phyloP scores from a whole-genome alignment of 2,329 filamentous ascomycete species.

The Neonectria faginata region DNA sequence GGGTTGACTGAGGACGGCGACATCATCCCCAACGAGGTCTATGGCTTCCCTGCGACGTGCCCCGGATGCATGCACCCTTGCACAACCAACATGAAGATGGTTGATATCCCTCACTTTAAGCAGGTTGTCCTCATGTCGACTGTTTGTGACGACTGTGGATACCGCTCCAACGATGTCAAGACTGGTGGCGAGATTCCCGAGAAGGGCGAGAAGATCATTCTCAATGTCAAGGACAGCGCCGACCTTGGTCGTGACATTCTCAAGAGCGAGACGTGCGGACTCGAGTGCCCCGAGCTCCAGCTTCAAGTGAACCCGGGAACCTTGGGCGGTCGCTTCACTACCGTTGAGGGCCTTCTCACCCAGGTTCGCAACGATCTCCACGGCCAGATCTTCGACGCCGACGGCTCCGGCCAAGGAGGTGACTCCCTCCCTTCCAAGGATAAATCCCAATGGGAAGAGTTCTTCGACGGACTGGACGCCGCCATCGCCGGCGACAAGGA shows the following conservation, averaged over 20 bases:
- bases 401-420: constrained; percentile 70
- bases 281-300: constrained; percentile 87
- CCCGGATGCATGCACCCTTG: constrained; percentile 90
- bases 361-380: constrained; percentile 92
- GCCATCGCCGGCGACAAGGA: constrained; percentile 84
- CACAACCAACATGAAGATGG: constrained; percentile 97
- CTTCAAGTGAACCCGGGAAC: constrained; percentile 93
- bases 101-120: constrained; percentile 98
- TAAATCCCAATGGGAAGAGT: constrained; percentile 79
- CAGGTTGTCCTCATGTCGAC: constrained; percentile 97
- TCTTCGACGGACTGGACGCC: constrained; percentile 80
- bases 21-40: constrained; percentile 93
- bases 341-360: constrained; percentile 91
- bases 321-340: constrained; percentile 95
- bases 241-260: constrained; percentile 94
- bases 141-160: constrained; percentile 90
- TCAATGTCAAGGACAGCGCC: constrained; percentile 74
- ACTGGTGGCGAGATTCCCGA: constrained; percentile 93
- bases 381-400: constrained; percentile 85
- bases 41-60: constrained; percentile 91
- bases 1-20: constrained; percentile 70
- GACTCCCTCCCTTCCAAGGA: constrained; percentile 79
- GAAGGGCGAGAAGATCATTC: constrained; percentile 84
- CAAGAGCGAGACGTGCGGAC: constrained; percentile 91
- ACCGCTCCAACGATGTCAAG: constrained; percentile 97